Conservation (phyloP, 2,329 filamentous ascomycete species). For the Xylaria sp. region DNA sequence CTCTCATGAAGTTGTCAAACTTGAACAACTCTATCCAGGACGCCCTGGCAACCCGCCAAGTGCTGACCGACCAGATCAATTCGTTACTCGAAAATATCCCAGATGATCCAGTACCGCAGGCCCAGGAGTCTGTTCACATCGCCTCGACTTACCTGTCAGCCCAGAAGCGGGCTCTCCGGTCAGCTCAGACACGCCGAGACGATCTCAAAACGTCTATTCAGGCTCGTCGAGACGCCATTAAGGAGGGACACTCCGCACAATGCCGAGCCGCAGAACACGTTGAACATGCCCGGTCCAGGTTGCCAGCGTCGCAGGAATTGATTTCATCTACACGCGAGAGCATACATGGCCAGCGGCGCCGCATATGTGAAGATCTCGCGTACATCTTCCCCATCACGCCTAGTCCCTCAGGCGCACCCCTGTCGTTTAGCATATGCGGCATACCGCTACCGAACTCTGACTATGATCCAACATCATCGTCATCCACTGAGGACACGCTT, state of each 20-base stretch:
- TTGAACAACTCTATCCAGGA: slow-evolving; percentile 93
- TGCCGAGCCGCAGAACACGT: slow-evolving; percentile 70
- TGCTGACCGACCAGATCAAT: slow-evolving; percentile 83
- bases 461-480: slow-evolving; percentile 65
- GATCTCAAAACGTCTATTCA: slow-evolving; percentile 75
- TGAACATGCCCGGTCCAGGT: slow-evolving; percentile 67
- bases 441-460: slow-evolving; percentile 83
- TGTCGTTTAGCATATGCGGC: slow-evolving; percentile 86
- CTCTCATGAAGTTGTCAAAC: slow-evolving; percentile 87
- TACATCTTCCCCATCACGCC: slow-evolving; percentile 85
- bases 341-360: slow-evolving; percentile 85
- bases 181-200: slow-evolving; percentile 70
- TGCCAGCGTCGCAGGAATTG: slow-evolving; percentile 66
- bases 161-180: slow-evolving; percentile 74
- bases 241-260: slow-evolving; percentile 69
- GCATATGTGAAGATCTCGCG: slow-evolving; percentile 85
- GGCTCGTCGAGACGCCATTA: slow-evolving; percentile 75
- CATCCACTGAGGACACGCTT: slow-evolving; percentile 74
- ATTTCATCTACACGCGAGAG: slow-evolving; percentile 69
- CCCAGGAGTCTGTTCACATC: slow-evolving; percentile 61
- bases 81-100: slow-evolving; percentile 59
- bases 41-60: slow-evolving; percentile 79
- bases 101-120: slow-evolving; percentile 58
- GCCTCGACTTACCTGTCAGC: slow-evolving; percentile 66
- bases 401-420: slow-evolving; percentile 62